Conservation (phyloP, 768 basidiomycete genomes). For the Tulasnella sp. region DNA sequence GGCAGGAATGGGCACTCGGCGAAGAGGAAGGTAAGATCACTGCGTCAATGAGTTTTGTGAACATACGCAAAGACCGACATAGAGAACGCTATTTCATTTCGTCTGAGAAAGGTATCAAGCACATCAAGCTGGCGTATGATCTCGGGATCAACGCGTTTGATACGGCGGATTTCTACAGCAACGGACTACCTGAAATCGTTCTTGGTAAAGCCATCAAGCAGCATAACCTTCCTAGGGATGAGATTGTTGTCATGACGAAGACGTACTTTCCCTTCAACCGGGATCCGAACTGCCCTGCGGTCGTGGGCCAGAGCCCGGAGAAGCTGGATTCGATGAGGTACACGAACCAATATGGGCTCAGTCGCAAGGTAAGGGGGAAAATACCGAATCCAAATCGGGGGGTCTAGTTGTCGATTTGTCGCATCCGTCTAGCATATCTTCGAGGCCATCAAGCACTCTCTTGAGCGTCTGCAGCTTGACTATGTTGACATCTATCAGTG, state of each 20-base stretch:
- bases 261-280: neutral
- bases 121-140: constrained; percentile 44
- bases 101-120: constrained; percentile 29
- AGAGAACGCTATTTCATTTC: too few relatives aligned
- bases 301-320: neutral
- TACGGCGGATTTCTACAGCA: constrained; percentile 36
- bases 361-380: constrained; percentile 5
- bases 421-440: constrained; percentile 38
- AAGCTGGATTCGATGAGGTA: constrained; percentile 14
- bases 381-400: neutral
- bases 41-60: too few relatives aligned
- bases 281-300: neutral
- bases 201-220: constrained; percentile 68
- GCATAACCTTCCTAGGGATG: constrained; percentile 42
- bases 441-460: constrained; percentile 33
- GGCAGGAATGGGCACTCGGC: constrained; percentile 43
- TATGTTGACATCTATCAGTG: constrained; percentile 39
- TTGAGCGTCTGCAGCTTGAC: constrained; percentile 35
- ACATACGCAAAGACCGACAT: too few relatives aligned
- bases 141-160: constrained; percentile 9
- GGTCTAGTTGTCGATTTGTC: too few relatives aligned
- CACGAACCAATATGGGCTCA: constrained; percentile 12
- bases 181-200: constrained; percentile 54
- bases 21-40: constrained; percentile 37
- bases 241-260: constrained; percentile 73